Conservation (phyloP, 164 flowering plant genomes). For the Berberis vulgaris region DNA sequence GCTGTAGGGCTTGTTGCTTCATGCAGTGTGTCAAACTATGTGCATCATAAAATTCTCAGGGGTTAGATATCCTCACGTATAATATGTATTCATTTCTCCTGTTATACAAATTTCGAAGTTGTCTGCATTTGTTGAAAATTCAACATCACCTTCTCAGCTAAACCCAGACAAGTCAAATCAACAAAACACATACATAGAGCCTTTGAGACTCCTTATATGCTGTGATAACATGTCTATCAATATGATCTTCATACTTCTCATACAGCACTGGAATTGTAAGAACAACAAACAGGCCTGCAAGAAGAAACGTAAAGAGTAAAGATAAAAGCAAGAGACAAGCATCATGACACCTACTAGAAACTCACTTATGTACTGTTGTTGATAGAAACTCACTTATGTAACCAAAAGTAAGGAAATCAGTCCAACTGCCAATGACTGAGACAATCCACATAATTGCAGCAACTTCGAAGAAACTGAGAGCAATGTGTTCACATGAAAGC, state of each 20-base stretch:
- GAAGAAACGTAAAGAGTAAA: too few relatives aligned
- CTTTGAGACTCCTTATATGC: constrained; percentile 25
- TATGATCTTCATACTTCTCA: constrained; percentile 57
- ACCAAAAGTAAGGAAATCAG: constrained; percentile 61
- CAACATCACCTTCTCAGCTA: too few relatives aligned
- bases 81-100: too few relatives aligned
- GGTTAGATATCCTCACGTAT: too few relatives aligned
- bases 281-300: constrained; percentile 17
- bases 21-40: too few relatives aligned
- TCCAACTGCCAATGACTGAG: constrained; percentile 58
- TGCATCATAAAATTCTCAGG: too few relatives aligned
- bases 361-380: not conserved
- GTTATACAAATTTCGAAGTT: too few relatives aligned
- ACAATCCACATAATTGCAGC: constrained; percentile 46
- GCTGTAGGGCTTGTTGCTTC: too few relatives aligned
- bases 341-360: constrained; percentile 12
- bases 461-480: constrained; percentile 48
- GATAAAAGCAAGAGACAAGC: too few relatives aligned
- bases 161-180: too few relatives aligned
- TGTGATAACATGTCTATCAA: constrained; percentile 34
- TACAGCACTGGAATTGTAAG: constrained; percentile 72
- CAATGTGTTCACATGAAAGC: constrained; percentile 39
- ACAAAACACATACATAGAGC: constrained; percentile 16
- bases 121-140: too few relatives aligned
- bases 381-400: constrained; percentile 61